Evolutionary conservation across 2,329 filamentous ascomycete genomes (phyloP), one percentile per base, ranked within the genome.

Genomic region (Hymenoscyphus linearis): DNA sequence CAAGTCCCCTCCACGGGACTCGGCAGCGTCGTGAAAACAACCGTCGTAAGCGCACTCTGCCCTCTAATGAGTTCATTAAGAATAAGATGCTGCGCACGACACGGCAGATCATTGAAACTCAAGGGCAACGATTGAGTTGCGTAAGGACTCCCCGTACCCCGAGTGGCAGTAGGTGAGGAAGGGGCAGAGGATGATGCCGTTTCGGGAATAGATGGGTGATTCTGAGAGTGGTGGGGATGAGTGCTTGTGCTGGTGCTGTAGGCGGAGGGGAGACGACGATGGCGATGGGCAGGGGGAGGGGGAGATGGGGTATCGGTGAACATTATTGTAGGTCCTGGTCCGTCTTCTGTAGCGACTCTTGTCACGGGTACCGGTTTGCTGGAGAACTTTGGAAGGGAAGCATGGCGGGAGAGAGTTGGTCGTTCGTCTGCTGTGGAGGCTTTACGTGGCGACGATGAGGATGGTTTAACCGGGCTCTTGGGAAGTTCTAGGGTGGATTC

Each of bases 71-170:
- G 77, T 73, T 96, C 91, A 72, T 96, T 96, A 16, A 96, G 76
- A 31, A 96, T 93, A 37, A 96, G 76, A 73, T 96, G 90, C 72
- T 96, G 91, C 1, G 91, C 91, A 16, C 90, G 85, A 68, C 88
- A 90, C 0, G 91, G 91, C 3, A 96, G 78, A 70, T 96, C 90
- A 68, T 96, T 96, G 78, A 96, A 96, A 2, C 86, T 91, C 2
- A 96, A 78, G 0, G 90, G 83, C 3, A 91, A 75, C 2, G 84
- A 80, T 58, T 86, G 85, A 25, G 83, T 83, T 2, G 83, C 82
- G 69, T 82, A 83, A 16, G 76, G 74, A 3, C 79, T 80, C 4
- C 76, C 76, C 5, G 65, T 60, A 4, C 67, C 65, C 18, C 67
- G 65, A 7, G 5, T 26, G 4, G 26, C 6, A 6, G 57, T 16